Percentiles rank a stretch among this genome's conserved stretches.
These are phyloP conservation scores for Phytopythium montanum DNA, from an alignment of 352 stramenopile genomes.

Conservation along the genomic window DNA sequence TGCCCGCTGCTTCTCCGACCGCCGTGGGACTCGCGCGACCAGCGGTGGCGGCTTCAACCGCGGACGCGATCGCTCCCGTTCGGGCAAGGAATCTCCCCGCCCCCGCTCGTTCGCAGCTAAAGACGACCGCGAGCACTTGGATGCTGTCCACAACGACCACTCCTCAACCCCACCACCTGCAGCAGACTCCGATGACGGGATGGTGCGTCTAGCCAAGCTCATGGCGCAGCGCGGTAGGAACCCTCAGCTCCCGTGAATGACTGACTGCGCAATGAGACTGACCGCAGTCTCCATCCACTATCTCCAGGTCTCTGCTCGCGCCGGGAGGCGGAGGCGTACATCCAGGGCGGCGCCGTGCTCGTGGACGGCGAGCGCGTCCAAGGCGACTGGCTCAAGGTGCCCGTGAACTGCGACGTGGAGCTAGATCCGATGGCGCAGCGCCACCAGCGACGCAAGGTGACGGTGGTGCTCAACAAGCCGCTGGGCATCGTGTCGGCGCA, in stretches of 20 bases:
- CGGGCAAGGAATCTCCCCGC: background rate
- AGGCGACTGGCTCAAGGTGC: constrained; percentile 71
- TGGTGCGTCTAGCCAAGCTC: constrained; percentile 72
- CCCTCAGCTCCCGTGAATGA: background rate
- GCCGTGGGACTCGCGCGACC: background rate
- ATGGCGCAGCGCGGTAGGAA: constrained; percentile 53
- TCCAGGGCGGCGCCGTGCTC: constrained; percentile 66
- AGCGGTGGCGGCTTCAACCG: background rate
- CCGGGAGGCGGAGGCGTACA: constrained; percentile 79
- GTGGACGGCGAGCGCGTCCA: constrained; percentile 67
- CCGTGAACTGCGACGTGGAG: constrained; percentile 45
- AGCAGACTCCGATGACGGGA: constrained; percentile 11
- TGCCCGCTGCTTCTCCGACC: background rate
- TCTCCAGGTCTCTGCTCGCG: constrained; percentile 61
- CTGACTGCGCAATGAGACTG: background rate
- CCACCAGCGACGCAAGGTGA: constrained; percentile 76
- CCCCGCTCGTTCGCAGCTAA: background rate
- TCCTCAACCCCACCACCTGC: background rate
- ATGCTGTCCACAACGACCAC: background rate
- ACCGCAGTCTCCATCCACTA: background rate
- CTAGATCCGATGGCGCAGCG: constrained; percentile 64
- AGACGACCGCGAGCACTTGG: background rate
- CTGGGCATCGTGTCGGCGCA: constrained; percentile 81
- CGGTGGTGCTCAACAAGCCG: constrained; percentile 81
- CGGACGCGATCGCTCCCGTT: background rate